Evolutionary conservation across 495 filamentous ascomycete species (phyloP).

Genomic region (Tuber indicum): DNA sequence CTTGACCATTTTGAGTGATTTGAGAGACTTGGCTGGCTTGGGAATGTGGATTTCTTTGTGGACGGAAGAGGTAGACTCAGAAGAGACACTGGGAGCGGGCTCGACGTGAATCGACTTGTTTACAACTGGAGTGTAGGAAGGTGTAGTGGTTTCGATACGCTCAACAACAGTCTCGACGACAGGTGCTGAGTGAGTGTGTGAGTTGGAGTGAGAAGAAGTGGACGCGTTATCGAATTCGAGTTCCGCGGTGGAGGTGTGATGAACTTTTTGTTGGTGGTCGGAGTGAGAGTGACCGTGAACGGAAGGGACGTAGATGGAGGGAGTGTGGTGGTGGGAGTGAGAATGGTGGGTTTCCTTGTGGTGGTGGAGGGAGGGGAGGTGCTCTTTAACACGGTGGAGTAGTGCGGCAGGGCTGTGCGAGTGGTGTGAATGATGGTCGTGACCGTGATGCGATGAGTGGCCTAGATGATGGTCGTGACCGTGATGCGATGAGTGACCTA

Average conservation of each 20-base stretch:
- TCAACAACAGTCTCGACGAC: conserved; percentile 9
- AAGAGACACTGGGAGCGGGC: conserved; percentile 11
- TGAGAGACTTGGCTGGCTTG: background rate
- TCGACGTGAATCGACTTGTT: background rate
- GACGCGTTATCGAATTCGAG: conserved; percentile 18
- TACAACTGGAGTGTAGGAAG: conserved; percentile 10
- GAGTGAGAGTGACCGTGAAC: conserved; percentile 16
- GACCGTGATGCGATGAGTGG: conserved; percentile 31
- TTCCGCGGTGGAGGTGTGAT: conserved; percentile 3
- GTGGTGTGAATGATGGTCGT: conserved; percentile 28
- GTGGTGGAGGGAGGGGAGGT: conserved; percentile 38
- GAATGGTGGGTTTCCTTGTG: conserved; percentile 28
- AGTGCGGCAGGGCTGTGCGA: conserved; percentile 29
- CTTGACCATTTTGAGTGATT: conserved; percentile 41
- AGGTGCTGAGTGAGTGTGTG: conserved; percentile 10
- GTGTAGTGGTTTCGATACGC: conserved; percentile 1
- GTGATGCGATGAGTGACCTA: conserved; percentile 33
- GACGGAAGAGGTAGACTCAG: conserved; percentile 23
- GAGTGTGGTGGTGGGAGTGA: conserved; percentile 29
- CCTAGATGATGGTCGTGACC: conserved; percentile 33
- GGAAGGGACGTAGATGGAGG: conserved; percentile 11
- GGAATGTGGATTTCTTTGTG: background rate
- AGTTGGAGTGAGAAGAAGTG: conserved; percentile 12
- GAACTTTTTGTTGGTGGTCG: conserved; percentile 28
- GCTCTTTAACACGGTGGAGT: conserved; percentile 33